phyloP scores from a whole-genome alignment of 2,329 filamentous ascomycete genomes.

The Fusarium verticillioides region DNA sequence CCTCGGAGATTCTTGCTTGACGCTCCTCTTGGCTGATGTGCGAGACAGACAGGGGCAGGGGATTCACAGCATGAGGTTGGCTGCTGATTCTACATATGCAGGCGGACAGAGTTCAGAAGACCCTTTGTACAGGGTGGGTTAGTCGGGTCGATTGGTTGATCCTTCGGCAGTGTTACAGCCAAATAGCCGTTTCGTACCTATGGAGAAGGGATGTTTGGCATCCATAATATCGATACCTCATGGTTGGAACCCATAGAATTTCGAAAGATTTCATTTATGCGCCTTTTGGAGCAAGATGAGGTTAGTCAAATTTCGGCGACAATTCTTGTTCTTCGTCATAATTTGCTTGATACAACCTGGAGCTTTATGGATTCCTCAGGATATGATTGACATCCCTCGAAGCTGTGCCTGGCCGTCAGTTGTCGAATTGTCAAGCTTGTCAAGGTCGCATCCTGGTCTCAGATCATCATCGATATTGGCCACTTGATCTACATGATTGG shows the following conservation, averaged over 20 bases:
- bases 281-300: background rate
- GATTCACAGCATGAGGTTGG: conserved; percentile 18
- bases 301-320: background rate
- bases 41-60: conserved; percentile 22
- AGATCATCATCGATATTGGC: conserved; percentile 33
- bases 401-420: conserved; percentile 18
- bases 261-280: background rate
- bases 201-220: background rate
- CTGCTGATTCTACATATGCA: background rate
- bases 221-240: background rate
- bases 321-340: background rate
- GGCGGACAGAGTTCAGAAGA: conserved; percentile 9
- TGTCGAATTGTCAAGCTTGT: conserved; percentile 10
- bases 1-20: conserved; percentile 30
- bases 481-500: conserved; percentile 29
- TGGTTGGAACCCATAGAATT: background rate
- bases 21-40: conserved; percentile 19
- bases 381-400: conserved; percentile 2
- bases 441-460: conserved; percentile 36
- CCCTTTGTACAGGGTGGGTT: conserved; percentile 27
- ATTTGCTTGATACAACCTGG: background rate
- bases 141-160: background rate
- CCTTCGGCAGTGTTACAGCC: conserved; percentile 1
- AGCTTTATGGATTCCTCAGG: background rate
- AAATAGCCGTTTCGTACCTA: background rate